Base-by-base conservation (phyloP, 768 basidiomycete species). In the Mycena crocata region DNA sequence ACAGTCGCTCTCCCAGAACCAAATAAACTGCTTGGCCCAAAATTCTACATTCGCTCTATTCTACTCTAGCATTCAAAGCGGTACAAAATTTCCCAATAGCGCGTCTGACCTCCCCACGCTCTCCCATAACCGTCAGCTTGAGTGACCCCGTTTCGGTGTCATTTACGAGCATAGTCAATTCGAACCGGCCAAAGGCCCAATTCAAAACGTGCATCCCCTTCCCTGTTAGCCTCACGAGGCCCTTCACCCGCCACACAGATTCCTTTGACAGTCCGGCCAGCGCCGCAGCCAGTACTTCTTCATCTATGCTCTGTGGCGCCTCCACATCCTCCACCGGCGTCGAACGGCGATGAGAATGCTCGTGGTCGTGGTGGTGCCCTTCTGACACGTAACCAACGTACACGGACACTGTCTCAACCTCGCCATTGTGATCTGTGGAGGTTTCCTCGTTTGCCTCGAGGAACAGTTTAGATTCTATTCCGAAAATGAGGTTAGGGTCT, bases 131-230 rank as follows among this genome's bases (percentile, higher is more conserved):
- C n/a, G 95, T 97, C 75, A 97, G 69, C 59, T 84, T 82, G 26
- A 95, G 73, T 31, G 82, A 80, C 5, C 77, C 83, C 14, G 70
- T 74, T 1, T 72, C 74, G 24, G 70, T 71, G n/a, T 75, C 54
- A 37, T 72, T 71, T 15, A 76, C 76, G 39, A 79, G 69, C 23
- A 76, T 71, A 5, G 76, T 81, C 14, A 89, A 84, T 30, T 95
- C 93, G 74, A 87, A 90, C 42, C 96, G 87, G 17, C 94, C 94
- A 79, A 98, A 98, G 9, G 96, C 95, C 94, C 95, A 98, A 75
- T 98, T 98, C 64, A 97, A 72, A 64, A 95, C 92, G 74, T 84
- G 76, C 68, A 79, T 71, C 10, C 80, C 77, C 23, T 76, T 76
- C 28, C 75, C 76, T 28, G 69, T 69, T 8, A 93, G 75, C 40